Base-by-base conservation (phyloP, 225 moss, liverwort and hornwort species). In the Pseudoscleropodium purum region DNA sequence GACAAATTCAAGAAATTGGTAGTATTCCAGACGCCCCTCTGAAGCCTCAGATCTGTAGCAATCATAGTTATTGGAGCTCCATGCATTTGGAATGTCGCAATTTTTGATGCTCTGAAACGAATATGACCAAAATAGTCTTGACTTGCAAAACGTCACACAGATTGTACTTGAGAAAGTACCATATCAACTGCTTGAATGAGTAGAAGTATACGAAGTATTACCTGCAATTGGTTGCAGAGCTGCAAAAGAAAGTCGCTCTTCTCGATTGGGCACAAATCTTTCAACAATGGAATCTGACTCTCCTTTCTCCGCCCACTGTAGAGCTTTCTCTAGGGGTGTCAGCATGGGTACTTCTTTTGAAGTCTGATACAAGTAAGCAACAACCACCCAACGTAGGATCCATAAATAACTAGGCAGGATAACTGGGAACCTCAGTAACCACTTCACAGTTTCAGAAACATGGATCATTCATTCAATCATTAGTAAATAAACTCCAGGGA, bases 211-310 rank as follows among this genome's bases (percentile, higher is more conserved):
- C 83, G 41, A 62, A 86, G 81, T 20, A 2, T 64, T 85, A 98
- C 98, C 98, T 95, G 96, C 95, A 59, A 99, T 92, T 73, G 99
- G 99, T 91, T 99, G 99, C 89, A 99, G 90, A 84, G 97, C 99
- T 82, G 96, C 97, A 89, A 97, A 99, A 45, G 97, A 97, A 47
- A 99, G 89, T 56, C 99, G 93, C 82, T 99, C 97, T 90, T 97
- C 97, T 31, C 91, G 91, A 86, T 91, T 88, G 23, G 97, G 97
- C 49, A 97, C 89, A 90, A 97, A 97, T 30, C 87, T 93, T 80
- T 91, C 88, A 39, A 93, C 94, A 36, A 85, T 73, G 34, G 92
- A 81, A 75, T 95, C 97, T 41, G 92, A 85, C 84, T 97, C 99
- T 84, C 96, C 99, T 87, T 95, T 96, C 91, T 99, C 95, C 62